Evolutionary conservation across 306 rosid species (phyloP), one percentile per base, ranked within the genome.

Genomic region (Aeschynomene evenia): DNA sequence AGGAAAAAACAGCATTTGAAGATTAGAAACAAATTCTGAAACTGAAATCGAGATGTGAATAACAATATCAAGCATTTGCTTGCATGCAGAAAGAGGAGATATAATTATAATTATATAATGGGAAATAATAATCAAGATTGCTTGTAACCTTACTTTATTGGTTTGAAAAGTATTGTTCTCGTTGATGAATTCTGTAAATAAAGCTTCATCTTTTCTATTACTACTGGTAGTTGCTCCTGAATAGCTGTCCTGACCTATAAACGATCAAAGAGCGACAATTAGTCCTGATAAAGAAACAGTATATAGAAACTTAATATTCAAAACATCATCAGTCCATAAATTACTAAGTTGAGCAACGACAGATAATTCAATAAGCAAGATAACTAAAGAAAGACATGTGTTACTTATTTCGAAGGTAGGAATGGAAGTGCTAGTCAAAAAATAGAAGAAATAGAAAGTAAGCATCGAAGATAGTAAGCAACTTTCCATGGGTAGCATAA

Each of bases 111-210:
- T 37, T 14, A 22, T 13, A 22, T 12, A 36, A 37, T 28, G 28
- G 49, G 37, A 63, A 46, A 56, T 37, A 60, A 29, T 4, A 46
- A 71, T 57, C 55, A 63, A 29, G 63, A 53, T 6, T 16, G 26
- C 59, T n/a, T 28, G 52, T 22, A 28, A 63, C 66, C 97, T 83
- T 83, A 90, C 98, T 87, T 89, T 74, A 94, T 94, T 28, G 99
- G 97, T 68, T 91, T 91, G 91, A 94, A 94, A 65, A 94, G 96
- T 79, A 91, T 94, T 36, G 87, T 89, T 70, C 96, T 85, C 12
- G 99, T 94, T 1, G 91, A 81, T 20, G 97, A 74, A 75, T 94
- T 94, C 74, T 87, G 97, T 72, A 94, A 86, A 84, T 94, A 94
- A 46, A 94, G 95, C 85, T 91, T 94, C 99, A 94, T 94, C 83